These are phyloP conservation scores for Paraphaeosphaeria sporulosa DNA, from an alignment of 2,329 filamentous ascomycete genomes.

Conservation along the genomic window DNA sequence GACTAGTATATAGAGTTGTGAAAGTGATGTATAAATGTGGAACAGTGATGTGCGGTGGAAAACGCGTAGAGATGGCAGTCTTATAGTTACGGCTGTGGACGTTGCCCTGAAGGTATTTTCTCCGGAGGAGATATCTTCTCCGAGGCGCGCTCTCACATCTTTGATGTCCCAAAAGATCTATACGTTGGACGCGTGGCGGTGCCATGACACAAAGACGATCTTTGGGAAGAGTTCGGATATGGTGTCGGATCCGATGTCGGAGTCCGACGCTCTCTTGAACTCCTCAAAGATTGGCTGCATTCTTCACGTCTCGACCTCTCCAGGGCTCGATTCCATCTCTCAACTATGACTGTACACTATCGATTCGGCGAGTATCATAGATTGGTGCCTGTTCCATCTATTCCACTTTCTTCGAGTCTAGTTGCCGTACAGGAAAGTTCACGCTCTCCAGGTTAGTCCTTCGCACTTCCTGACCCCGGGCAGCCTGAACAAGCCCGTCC, in stretches of 20 bases:
- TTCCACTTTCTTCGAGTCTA: not conserved
- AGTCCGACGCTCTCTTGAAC: not conserved
- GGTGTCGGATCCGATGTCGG: not conserved
- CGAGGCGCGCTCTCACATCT: not conserved
- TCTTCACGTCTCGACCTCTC: not conserved
- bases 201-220: not conserved
- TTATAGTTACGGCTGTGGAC: not conserved
- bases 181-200: not conserved
- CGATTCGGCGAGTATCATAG: not conserved
- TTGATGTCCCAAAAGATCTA: not conserved
- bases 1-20: not conserved
- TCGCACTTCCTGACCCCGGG: constrained; percentile 24
- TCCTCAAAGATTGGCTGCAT: not conserved
- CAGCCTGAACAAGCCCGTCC: constrained; percentile 42
- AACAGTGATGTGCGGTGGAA: too few species aligned
- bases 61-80: not conserved
- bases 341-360: not conserved
- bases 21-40: too few species aligned
- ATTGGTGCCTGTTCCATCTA: not conserved
- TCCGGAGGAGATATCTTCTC: not conserved
- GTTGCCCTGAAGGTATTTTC: not conserved
- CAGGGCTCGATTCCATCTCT: not conserved
- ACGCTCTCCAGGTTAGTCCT: constrained; percentile 32
- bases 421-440: constrained; percentile 18
- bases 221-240: not conserved